Base-by-base conservation (phyloP, 2,329 filamentous ascomycete genomes). In the Neocucurbitaria cava region DNA sequence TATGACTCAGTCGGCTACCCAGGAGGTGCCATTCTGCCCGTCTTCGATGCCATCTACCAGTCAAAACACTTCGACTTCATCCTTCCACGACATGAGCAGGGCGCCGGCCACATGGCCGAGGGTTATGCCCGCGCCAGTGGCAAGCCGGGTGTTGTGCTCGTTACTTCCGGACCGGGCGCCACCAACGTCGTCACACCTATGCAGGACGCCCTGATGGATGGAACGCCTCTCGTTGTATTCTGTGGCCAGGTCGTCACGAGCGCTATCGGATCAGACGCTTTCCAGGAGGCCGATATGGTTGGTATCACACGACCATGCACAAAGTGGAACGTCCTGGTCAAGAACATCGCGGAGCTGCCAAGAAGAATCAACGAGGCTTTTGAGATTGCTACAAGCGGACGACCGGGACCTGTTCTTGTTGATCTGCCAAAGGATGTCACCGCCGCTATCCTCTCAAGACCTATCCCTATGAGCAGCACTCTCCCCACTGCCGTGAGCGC, bases 281-380 rank as follows among this genome's bases (percentile, higher is more conserved):
- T 98, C 84, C 95, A 99, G 76, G 95, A 98, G 79, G 93, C 92
- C 54, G 95, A 99, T 73, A 88, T 96, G 31, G 83, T 97, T 55
- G 94, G 94, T 65, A 98, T 99, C 76, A 96, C 92, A 30, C 86
- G 94, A 70, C 88, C 93, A 18, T 97, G 93, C 83, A 97, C 93
- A 66, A 98, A 98, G 82, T 99, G 95, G 95, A 98, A 98, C 70
- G 92, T 96, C 56, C 96, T 98, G 92, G 92, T 97, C 44, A 97
- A 96, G 84, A 94, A 89, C 76, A 88, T 96, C 50, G 92, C 91
- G 46, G 95, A 99, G 79, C 83, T 99, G 51, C 95, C 95, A 46
- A 87, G 91, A 69, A 87, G 94, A 62, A 98, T 98, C 73, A 96
- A 97, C 76, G 95, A 98, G 80, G 95, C 95, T 44, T 98, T 98